phyloP scores from a whole-genome alignment of 202 grass and related monocot species.

The Alloteropsis angusta region DNA sequence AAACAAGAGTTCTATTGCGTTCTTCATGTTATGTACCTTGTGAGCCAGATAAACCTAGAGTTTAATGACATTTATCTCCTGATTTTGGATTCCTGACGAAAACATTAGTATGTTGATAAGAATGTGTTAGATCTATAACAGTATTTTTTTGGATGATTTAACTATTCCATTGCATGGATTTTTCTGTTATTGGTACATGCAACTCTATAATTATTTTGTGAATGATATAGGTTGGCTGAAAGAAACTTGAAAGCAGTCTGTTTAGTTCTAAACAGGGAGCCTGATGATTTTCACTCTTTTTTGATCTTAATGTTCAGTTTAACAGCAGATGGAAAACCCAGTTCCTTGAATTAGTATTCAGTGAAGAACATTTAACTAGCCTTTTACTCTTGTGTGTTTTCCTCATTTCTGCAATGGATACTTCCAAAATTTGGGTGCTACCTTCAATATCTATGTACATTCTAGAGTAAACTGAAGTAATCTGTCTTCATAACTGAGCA shows the following conservation, averaged over 20 bases:
- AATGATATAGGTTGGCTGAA: background rate
- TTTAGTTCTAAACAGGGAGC: background rate
- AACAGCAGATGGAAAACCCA: background rate
- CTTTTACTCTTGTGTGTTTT: background rate
- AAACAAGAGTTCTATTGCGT: background rate
- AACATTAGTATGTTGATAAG: background rate
- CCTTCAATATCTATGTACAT: background rate
- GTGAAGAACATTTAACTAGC: background rate
- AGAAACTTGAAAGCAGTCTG: background rate
- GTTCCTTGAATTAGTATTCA: background rate
- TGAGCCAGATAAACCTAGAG: background rate
- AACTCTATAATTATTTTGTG: background rate
- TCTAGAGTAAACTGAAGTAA: background rate
- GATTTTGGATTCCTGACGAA: background rate
- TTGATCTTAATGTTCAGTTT: background rate
- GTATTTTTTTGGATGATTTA: background rate
- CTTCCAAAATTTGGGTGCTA: background rate
- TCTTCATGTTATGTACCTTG: background rate
- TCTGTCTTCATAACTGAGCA: slow-evolving; percentile 9
- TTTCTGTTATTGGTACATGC: background rate
- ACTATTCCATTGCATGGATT: background rate
- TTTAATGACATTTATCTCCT: background rate
- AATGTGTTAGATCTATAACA: background rate
- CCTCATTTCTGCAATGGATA: background rate
- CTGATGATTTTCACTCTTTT: background rate